Conservation (phyloP, 176 grass and related monocot species). For the Oryza longistaminata region DNA sequence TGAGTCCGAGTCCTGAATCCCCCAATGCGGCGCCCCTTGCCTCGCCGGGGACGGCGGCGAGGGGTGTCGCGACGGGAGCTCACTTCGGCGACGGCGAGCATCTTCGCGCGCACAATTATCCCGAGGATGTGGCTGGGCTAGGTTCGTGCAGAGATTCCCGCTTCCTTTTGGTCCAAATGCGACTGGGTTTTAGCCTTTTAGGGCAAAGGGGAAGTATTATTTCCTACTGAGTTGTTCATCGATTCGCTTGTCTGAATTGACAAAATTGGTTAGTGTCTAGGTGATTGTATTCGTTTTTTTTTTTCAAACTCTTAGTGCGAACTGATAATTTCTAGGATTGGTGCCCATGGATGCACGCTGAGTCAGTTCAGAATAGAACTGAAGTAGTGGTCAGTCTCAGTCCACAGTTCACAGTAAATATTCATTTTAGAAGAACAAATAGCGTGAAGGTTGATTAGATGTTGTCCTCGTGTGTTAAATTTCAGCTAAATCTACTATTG, state of each 20-base stretch:
- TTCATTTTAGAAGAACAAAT: background rate
- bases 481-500: background rate
- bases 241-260: background rate
- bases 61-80: background rate
- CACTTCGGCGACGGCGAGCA: background rate
- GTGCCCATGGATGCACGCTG: background rate
- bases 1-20: background rate
- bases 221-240: background rate
- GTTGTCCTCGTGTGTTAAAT: background rate
- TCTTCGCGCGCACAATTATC: background rate
- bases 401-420: background rate
- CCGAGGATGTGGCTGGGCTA: constrained; percentile 9
- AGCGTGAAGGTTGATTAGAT: background rate
- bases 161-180: background rate
- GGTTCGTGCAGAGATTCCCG: background rate
- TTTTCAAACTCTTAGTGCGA: background rate
- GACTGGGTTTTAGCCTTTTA: background rate
- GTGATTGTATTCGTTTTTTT: background rate
- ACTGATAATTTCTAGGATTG: background rate
- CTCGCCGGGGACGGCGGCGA: background rate
- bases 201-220: background rate
- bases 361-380: background rate
- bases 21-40: background rate
- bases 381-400: background rate
- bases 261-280: background rate